Percentiles rank a stretch among this genome's conserved stretches.
Evolutionary conservation across 2,329 filamentous ascomycete genomes (phyloP).

Genomic region (Colletotrichum cuscutae): DNA sequence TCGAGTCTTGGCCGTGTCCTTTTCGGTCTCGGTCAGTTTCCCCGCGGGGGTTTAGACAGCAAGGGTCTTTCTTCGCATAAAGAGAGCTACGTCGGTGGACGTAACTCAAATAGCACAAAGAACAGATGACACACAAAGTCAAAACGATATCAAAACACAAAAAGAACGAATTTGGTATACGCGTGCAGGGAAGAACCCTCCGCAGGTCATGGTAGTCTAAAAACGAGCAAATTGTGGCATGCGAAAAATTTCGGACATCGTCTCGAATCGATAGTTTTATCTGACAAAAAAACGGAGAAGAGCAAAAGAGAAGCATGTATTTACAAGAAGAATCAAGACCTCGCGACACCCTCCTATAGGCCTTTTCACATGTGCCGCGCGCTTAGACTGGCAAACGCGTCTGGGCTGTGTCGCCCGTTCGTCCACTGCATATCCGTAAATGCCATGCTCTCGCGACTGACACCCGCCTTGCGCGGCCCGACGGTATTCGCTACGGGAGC

Average conservation of each 20-base stretch:
- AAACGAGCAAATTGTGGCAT: neutral
- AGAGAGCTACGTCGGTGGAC: neutral
- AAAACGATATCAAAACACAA: neutral
- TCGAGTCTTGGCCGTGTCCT: neutral
- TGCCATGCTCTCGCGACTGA: slow-evolving; percentile 78
- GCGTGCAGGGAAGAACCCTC: neutral
- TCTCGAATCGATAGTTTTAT: slow-evolving; percentile 7
- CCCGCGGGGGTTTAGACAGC: too few relatives aligned
- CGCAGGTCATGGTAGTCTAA: slow-evolving; percentile 2
- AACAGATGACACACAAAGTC: slow-evolving; percentile 1
- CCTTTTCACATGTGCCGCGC: slow-evolving; percentile 59
- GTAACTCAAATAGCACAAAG: neutral
- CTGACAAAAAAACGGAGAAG: slow-evolving; percentile 3
- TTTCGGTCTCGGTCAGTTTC: neutral
- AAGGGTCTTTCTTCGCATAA: too few relatives aligned
- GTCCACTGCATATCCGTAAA: slow-evolving; percentile 72
- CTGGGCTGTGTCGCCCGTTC: slow-evolving; percentile 80
- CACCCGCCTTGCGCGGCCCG: slow-evolving; percentile 47
- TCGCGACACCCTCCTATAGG: too few relatives aligned
- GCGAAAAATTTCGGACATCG: neutral
- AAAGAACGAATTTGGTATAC: neutral
- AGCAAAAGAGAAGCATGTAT: slow-evolving; percentile 10
- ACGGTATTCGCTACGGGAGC: slow-evolving; percentile 27
- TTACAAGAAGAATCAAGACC: slow-evolving; percentile 14
- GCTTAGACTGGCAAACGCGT: slow-evolving; percentile 82